A percentile compares a stretch with the other conserved stretches of the same genome.
Conservation (phyloP, 768 basidiomycete genomes). For the Udeniomyces megalosporus region DNA sequence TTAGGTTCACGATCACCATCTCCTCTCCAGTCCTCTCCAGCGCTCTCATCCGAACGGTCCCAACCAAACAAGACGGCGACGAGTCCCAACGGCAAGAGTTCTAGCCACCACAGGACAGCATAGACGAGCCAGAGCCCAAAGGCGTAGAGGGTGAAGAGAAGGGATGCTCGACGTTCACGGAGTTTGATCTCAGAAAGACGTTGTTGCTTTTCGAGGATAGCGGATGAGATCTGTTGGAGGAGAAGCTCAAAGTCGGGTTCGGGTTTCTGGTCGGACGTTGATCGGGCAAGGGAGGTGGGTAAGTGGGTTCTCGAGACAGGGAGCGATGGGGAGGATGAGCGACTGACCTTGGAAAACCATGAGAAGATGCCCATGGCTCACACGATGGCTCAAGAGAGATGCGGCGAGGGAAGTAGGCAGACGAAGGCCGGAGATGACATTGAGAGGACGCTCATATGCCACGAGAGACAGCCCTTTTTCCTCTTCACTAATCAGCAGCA, state of each 20-base stretch:
- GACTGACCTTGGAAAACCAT: constrained; percentile 6
- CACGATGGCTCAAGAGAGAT: no score
- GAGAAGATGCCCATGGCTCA: not conserved
- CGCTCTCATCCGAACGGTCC: not conserved
- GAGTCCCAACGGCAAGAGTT: constrained; percentile 12
- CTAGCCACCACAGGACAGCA: constrained; percentile 24
- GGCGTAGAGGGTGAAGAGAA: constrained; percentile 62
- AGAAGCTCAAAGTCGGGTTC: constrained; percentile 60
- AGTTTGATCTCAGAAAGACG: constrained; percentile 68
- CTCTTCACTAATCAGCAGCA: no score
- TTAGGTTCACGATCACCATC: constrained; percentile 26
- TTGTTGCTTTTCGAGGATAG: constrained; percentile 57
- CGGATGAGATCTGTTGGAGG: constrained; percentile 46
- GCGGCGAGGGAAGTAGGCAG: no score
- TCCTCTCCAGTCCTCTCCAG: not conserved
- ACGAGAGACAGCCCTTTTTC: no score
- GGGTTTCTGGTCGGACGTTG: constrained; percentile 34
- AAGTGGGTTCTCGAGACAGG: not conserved
- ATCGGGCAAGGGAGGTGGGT: not conserved
- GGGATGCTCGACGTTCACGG: constrained; percentile 60
- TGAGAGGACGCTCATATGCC: no score
- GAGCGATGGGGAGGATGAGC: not conserved
- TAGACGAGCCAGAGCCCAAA: constrained; percentile 50
- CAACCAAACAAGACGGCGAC: not conserved
- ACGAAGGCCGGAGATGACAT: no score